A percentile compares a stretch with the other conserved stretches of the same genome.
Evolutionary conservation across 2,329 filamentous ascomycete species (phyloP).

Genomic region (Alternaria alternata): DNA sequence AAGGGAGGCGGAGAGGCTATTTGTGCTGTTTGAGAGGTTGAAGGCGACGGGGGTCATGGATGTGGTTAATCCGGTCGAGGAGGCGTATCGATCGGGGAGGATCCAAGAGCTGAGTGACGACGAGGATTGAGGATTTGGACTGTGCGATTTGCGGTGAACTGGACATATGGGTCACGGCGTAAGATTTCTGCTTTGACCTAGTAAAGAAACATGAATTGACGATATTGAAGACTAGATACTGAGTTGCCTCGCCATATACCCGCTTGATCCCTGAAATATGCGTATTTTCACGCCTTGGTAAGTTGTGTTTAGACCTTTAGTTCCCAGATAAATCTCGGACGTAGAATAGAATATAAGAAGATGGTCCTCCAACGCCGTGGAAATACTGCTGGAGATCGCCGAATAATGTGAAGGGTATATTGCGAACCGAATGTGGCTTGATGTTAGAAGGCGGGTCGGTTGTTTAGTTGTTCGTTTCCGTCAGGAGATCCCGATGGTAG

Average conservation of each 20-base stretch:
- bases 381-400: not conserved
- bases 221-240: not conserved
- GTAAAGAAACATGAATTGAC: not conserved
- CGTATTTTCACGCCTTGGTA: not conserved
- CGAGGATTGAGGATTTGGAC: not conserved
- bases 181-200: not conserved
- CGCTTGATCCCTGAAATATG: not conserved
- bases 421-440: not conserved
- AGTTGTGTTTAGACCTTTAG: not conserved
- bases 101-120: conserved; percentile 74
- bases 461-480: not conserved
- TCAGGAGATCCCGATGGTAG: not conserved
- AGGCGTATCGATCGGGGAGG: conserved; percentile 72
- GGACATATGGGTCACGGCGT: too few relatives aligned
- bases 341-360: too few relatives aligned
- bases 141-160: too few relatives aligned
- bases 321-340: not conserved
- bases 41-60: conserved; percentile 78
- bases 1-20: conserved; percentile 85
- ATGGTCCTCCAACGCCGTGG: not conserved
- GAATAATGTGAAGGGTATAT: not conserved
- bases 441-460: not conserved
- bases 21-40: conserved; percentile 87
- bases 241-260: too few relatives aligned
- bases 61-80: conserved; percentile 79